phyloP scores from a whole-genome alignment of 2,329 filamentous ascomycete genomes.

The Arthrobotrys iridis region DNA sequence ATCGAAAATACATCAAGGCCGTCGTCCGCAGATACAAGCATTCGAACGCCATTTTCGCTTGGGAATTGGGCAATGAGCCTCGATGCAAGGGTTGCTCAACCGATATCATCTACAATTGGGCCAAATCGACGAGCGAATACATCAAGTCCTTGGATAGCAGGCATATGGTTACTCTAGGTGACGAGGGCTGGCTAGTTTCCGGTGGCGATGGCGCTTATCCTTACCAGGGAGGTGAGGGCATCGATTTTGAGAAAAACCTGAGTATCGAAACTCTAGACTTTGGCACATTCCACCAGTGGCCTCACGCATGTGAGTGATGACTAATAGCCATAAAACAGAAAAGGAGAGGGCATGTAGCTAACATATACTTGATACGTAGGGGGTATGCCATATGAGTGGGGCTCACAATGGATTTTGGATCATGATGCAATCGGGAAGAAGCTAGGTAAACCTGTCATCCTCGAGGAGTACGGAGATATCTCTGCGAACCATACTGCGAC shows the following conservation, averaged over 20 bases:
- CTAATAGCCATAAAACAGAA: conserved; percentile 3
- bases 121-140: conserved; percentile 68
- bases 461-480: conserved; percentile 61
- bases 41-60: conserved; percentile 71
- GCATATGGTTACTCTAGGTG: conserved; percentile 72
- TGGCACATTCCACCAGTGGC: conserved; percentile 67
- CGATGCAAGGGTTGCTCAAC: conserved; percentile 71
- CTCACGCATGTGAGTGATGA: conserved; percentile 57
- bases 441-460: conserved; percentile 62
- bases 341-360: conserved; percentile 59
- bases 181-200: conserved; percentile 66
- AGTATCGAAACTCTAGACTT: conserved; percentile 68
- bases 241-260: conserved; percentile 67
- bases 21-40: conserved; percentile 70
- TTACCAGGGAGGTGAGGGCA: conserved; percentile 66
- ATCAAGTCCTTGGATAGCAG: conserved; percentile 71
- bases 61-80: conserved; percentile 75
- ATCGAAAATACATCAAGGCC: conserved; percentile 70
- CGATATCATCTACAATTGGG: conserved; percentile 71
- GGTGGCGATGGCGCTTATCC: conserved; percentile 67
- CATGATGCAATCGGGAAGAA: conserved; percentile 62
- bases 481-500: conserved; percentile 33
- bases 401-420: conserved; percentile 63
- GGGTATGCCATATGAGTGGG: conserved; percentile 62
- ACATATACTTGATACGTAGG: conserved; percentile 56